These are phyloP conservation scores for Penicillium parvum DNA, from an alignment of 495 filamentous ascomycete genomes.

Conservation along the genomic window DNA sequence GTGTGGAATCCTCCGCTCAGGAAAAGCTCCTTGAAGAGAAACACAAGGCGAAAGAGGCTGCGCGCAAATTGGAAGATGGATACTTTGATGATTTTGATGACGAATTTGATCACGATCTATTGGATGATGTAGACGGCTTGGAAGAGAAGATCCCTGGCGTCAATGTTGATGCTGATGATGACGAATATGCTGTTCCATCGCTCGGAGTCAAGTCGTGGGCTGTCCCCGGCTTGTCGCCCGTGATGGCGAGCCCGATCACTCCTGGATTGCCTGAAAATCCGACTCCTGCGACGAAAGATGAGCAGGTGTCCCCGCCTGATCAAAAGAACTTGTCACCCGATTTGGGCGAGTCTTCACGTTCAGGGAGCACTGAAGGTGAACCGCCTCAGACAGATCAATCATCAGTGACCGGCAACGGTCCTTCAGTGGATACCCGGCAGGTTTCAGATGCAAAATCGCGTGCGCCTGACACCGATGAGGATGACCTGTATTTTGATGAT, in stretches of 20 bases:
- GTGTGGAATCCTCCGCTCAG: conserved; percentile 70
- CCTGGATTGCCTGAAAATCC: conserved; percentile 17
- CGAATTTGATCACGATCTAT: conserved; percentile 61
- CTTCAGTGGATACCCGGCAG: not conserved
- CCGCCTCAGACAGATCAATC: too few relatives aligned
- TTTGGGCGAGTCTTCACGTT: too few relatives aligned
- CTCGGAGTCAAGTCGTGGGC: conserved; percentile 34
- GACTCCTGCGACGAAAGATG: not conserved
- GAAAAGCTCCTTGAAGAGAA: conserved; percentile 84
- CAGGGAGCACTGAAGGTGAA: not conserved
- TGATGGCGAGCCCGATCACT: conserved; percentile 34
- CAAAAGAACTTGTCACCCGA: too few relatives aligned
- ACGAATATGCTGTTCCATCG: conserved; percentile 31
- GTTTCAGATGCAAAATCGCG: conserved; percentile 1
- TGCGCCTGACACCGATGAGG: conserved; percentile 37
- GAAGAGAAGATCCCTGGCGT: conserved; percentile 76
- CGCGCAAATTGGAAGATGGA: conserved; percentile 40
- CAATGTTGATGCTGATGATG: conserved; percentile 61
- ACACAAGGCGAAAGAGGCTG: conserved; percentile 65
- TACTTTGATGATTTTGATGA: conserved; percentile 51
- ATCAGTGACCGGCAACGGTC: not conserved
- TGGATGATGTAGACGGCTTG: conserved; percentile 67
- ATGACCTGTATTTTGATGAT: conserved; percentile 81
- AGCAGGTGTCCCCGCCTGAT: too few relatives aligned
- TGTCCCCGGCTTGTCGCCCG: conserved; percentile 33